phyloP scores from a whole-genome alignment of 2,329 filamentous ascomycete genomes.

The Decorospora gaudefroyi region DNA sequence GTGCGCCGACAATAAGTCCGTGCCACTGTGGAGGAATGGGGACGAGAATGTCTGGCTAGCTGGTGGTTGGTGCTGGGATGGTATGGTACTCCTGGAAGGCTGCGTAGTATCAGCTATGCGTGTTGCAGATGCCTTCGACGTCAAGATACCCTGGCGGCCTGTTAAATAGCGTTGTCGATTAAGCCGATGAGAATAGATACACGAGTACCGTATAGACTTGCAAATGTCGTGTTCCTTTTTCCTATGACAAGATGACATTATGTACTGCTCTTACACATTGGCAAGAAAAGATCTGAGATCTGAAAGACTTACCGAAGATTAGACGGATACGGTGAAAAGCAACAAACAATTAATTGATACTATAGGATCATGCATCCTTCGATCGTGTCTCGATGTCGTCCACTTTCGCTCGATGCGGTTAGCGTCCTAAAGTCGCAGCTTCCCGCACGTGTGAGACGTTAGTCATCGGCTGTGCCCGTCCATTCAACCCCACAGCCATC shows the following conservation, averaged over 20 bases:
- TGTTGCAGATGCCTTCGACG: slow-evolving; percentile 58
- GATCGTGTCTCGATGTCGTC: neutral
- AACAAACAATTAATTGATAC: no score
- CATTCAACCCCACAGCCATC: neutral
- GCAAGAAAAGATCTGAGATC: no score
- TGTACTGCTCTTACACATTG: no score
- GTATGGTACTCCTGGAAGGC: slow-evolving; percentile 65
- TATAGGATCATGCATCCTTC: no score
- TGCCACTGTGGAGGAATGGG: slow-evolving; percentile 57
- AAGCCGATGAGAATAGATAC: slow-evolving; percentile 1
- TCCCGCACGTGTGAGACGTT: no score
- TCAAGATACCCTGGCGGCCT: slow-evolving; percentile 47
- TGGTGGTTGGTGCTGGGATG: slow-evolving; percentile 68
- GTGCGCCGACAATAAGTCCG: slow-evolving; percentile 23
- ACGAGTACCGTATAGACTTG: neutral
- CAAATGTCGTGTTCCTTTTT: no score
- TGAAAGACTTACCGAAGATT: no score
- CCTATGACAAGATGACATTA: no score
- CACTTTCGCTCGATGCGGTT: neutral
- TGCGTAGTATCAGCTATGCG: slow-evolving; percentile 64
- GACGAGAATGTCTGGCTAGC: slow-evolving; percentile 60
- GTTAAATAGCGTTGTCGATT: neutral
- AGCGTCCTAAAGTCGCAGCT: neutral
- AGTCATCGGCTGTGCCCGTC: neutral
- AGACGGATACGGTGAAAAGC: no score